Evolutionary conservation across 2,329 filamentous ascomycete genomes (phyloP), one percentile per base, ranked within the genome.

Genomic region (Alternaria ethzedia): DNA sequence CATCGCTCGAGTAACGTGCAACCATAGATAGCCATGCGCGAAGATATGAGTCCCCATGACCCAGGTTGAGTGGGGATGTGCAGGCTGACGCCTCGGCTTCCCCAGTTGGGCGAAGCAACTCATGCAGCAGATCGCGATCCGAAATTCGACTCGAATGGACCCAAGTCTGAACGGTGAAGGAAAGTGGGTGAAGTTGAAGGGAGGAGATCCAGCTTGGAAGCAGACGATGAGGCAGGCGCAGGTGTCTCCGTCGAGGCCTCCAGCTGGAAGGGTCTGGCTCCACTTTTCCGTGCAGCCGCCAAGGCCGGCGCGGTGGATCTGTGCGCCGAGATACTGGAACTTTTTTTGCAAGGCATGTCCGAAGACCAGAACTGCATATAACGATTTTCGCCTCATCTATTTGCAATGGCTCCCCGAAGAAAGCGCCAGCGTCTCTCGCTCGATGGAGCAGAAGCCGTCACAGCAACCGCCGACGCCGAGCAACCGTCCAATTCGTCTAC

Each of bases 341-440:
- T 67, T 67, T 67, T 66, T 67, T 65, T 60, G 52, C 7, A 47
- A 55, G 46, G 51, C 49, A 59, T 51, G 23, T 25, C 30, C 45
- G 30, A n/a, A 57, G 21, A 50, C 23, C 45, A 52, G 49, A 56
- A n/a, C 23, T 23, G 32, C 59, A 15, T 44, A 58, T 25, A 61
- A 5, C 46, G 23, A 26, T 49, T 60, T 46, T 15, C 15, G 15
- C 7, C 36, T 26, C 21, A 41, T 45, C 59, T 44, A 6, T 32
- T 10, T 36, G 67, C 36, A 47, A 82, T 82, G 80, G 77, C 75
- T 30, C 80, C 79, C 44, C 77, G 74, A 55, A 77, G 76, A 68
- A 82, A 82, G 69, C 75, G 78, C 59, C 80, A 82, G 64, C 74
- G 78, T n/a, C 72, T 81, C 50, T 82, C 80, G 6, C 69, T 78